A percentile compares a stretch with the other conserved stretches of the same genome.
Conservation (phyloP, 352 stramenopile genomes). For the Phytopythium boreale region DNA sequence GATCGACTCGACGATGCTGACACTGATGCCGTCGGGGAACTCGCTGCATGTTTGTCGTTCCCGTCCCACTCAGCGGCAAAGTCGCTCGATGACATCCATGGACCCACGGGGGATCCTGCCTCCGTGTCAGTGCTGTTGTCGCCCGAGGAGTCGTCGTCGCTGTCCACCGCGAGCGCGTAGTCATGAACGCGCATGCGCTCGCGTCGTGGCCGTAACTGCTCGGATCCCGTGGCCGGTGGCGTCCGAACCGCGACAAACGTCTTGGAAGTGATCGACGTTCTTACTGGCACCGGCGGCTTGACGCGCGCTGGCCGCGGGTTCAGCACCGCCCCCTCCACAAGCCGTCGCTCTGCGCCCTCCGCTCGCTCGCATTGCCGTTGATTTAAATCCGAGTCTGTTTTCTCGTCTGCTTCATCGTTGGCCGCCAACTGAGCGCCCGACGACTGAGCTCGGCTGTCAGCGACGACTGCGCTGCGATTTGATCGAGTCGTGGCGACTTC, state of each 20-base stretch:
- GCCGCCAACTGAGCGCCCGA: neutral
- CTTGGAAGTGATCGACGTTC: neutral
- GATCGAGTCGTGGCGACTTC: neutral
- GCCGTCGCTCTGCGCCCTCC: neutral
- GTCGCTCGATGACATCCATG: conserved; percentile 35
- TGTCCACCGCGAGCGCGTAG: conserved; percentile 6
- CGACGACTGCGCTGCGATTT: neutral
- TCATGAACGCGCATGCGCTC: conserved; percentile 7
- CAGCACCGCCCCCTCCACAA: conserved; percentile 10
- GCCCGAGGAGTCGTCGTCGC: neutral
- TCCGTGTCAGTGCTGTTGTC: conserved; percentile 10
- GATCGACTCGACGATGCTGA: conserved; percentile 21
- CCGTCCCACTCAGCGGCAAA: neutral
- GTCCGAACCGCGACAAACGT: neutral
- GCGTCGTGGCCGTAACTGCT: conserved; percentile 10
- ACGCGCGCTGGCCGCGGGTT: conserved; percentile 12
- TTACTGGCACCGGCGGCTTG: neutral
- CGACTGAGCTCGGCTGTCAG: neutral
- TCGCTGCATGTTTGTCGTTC: neutral
- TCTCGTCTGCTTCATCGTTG: conserved; percentile 7
- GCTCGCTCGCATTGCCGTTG: neutral
- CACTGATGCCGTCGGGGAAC: conserved; percentile 10
- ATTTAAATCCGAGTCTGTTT: conserved; percentile 8
- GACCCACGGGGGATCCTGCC: conserved; percentile 39
- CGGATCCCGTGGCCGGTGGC: neutral